Evolutionary conservation across 495 filamentous ascomycete species (phyloP), one percentile per base, ranked within the genome.

Genomic region (Podospora anserina): DNA sequence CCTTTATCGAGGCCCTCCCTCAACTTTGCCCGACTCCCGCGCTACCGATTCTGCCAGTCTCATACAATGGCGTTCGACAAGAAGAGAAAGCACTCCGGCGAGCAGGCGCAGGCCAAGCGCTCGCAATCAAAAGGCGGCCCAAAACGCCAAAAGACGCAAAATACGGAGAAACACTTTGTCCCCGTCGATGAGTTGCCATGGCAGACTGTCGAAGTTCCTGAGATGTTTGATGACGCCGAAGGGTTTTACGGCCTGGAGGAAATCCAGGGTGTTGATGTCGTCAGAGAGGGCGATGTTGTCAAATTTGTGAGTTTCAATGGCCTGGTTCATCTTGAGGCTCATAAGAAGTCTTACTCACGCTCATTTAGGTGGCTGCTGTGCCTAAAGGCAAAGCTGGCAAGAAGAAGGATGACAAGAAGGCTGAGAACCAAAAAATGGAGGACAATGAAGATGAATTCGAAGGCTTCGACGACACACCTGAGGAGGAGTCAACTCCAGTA

Each of bases 231-330:
- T 56, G 91, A 98, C 83, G 91, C 91, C n/a, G 92, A 93, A 70
- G 95, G 96, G 0, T 97, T 99, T 78, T 96, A 88, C 78, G 94
- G 95, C 0, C 77, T 99, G 54, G 94, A 99, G 70, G 95, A 98
- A 73, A 88, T 97, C 59, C 92, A 96, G 7, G 92, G 90, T 57
- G 91, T 98, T 0, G 92, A 97, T 32, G 82, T 99, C 20, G 79
- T 96, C 34, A 83, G 81, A 54, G 83, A 89, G 64, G 79, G 78
- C 4, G 72, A 79, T 18, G 84, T 76, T 5, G 82, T 89, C 19
- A 81, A 84, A 71, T 87, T 87, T 78, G 80, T 90, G 76, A 69
- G 79, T 73, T 11, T 16, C 39, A 19, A 9, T 20, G 54, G 49
- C 5, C 15, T 44, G 15, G 9, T 30, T 28, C 30, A 49, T 5